Evolutionary conservation across 371 early-diverging fungal genomes (phyloP).

Genomic region (Rhizopus microsporus): DNA sequence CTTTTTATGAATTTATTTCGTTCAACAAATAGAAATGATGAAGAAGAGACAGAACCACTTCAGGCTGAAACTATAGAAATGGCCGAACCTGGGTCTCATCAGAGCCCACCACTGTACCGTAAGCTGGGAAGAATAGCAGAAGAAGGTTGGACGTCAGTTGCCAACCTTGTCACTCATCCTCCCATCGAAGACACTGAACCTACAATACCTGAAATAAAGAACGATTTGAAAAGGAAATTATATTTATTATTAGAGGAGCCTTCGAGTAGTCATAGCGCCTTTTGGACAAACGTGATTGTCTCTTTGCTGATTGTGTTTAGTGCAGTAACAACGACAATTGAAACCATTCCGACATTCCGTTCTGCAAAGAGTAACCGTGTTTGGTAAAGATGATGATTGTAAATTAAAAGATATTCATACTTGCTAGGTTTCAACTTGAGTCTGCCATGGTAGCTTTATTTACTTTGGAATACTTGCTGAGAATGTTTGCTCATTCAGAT

Average conservation of each 20-base stretch:
- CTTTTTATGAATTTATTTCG: constrained; percentile 23
- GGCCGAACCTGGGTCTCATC: constrained; percentile 14
- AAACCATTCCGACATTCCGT: constrained; percentile 82
- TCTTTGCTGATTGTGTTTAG: constrained; percentile 75
- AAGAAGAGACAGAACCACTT: constrained; percentile 30
- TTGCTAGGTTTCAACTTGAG: constrained; percentile 71
- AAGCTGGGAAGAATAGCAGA: constrained; percentile 23
- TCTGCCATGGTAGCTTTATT: constrained; percentile 77
- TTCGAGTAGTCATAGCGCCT: constrained; percentile 70
- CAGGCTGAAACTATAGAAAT: constrained; percentile 30
- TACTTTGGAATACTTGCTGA: constrained; percentile 73
- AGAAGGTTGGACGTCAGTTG: constrained; percentile 30
- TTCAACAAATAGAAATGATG: constrained; percentile 16
- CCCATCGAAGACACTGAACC: constrained; percentile 21
- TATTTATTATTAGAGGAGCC: constrained; percentile 75
- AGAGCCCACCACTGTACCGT: constrained; percentile 14
- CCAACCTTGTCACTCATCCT: constrained; percentile 17
- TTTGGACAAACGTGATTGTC: constrained; percentile 74
- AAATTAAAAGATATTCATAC: background rate
- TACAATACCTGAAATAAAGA: constrained; percentile 26
- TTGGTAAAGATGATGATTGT: constrained; percentile 48
- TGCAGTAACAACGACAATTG: constrained; percentile 80
- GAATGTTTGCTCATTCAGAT: constrained; percentile 51
- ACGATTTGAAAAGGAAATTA: constrained; percentile 56
- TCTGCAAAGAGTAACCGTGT: constrained; percentile 57